A percentile compares a stretch with the other conserved stretches of the same genome.
phyloP scores from a whole-genome alignment of 1,284 basidiomycete species.

The Cutaneotrichosporon daszewskae region DNA sequence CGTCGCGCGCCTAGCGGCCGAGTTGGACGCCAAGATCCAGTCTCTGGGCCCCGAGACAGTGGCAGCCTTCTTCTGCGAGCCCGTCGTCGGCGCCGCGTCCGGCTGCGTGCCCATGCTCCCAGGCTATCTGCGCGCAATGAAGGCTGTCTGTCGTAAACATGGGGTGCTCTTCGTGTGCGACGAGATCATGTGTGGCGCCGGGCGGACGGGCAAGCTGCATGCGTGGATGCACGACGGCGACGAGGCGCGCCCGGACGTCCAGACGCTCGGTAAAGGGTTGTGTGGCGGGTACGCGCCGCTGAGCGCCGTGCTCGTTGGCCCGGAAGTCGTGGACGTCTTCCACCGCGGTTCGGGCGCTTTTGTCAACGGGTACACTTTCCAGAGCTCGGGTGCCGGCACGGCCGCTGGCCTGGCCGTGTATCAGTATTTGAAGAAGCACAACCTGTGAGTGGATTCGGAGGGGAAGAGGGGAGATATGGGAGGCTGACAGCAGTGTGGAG shows the following conservation, averaged over 20 bases:
- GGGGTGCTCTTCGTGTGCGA: conserved; percentile 80
- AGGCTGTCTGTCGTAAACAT: conserved; percentile 77
- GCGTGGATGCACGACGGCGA: conserved; percentile 70
- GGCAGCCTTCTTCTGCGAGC: conserved; percentile 40
- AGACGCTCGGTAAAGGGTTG: conserved; percentile 77
- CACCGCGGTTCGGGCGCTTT: conserved; percentile 55
- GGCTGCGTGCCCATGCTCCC: conserved; percentile 49
- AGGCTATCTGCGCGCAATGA: conserved; percentile 58
- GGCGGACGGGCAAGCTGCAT: conserved; percentile 67
- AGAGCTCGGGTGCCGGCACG: conserved; percentile 68
- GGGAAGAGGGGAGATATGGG: no score
- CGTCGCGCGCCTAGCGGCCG: conserved; percentile 64
- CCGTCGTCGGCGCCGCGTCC: conserved; percentile 69
- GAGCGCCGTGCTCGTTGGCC: conserved; percentile 69
- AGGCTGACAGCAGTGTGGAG: conserved; percentile 47
- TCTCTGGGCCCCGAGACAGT: conserved; percentile 72
- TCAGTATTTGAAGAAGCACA: conserved; percentile 17
- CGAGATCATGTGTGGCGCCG: conserved; percentile 83
- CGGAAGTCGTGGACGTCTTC: conserved; percentile 64
- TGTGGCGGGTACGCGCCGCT: conserved; percentile 82
- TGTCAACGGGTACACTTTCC: conserved; percentile 78
- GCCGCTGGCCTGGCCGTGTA: conserved; percentile 69
- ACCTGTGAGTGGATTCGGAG: conserved; percentile 12
- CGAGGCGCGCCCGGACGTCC: conserved; percentile 61
- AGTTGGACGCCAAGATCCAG: conserved; percentile 75